A percentile compares a stretch with the other conserved stretches of the same genome.
Conservation (phyloP, 129 eudicot genomes). For the Pulicaria dysenterica region DNA sequence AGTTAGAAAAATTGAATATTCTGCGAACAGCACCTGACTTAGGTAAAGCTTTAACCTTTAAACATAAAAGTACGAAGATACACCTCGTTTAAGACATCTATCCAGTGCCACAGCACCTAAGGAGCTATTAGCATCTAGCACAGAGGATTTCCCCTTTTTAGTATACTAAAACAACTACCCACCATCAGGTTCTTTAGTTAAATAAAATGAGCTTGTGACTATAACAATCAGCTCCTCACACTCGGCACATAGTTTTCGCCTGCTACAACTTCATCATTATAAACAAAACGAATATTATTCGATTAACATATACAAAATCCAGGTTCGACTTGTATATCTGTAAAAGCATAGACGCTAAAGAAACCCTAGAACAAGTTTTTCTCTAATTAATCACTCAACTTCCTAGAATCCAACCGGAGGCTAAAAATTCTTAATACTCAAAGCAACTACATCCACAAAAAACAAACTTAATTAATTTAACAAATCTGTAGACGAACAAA, state of each 20-base stretch:
- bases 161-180: background rate
- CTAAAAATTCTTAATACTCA: background rate
- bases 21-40: too few relatives aligned
- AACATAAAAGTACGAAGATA: too few relatives aligned
- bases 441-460: background rate
- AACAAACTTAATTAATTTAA: background rate
- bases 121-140: too few relatives aligned
- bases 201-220: background rate
- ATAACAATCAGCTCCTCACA: background rate
- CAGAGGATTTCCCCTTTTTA: too few relatives aligned
- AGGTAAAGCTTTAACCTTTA: too few relatives aligned
- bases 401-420: background rate
- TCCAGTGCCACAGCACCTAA: too few relatives aligned
- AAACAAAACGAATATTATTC: background rate
- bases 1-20: too few relatives aligned
- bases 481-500: background rate
- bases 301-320: background rate
- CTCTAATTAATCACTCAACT: background rate
- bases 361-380: slow-evolving; percentile 10
- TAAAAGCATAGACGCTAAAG: background rate
- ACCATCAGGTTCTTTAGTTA: background rate
- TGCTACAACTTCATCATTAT: background rate
- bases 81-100: too few relatives aligned
- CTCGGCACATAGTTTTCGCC: background rate
- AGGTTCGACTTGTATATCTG: background rate